Evolutionary conservation across 2,329 filamentous ascomycete species (phyloP), one percentile per base, ranked within the genome.

Genomic region (Dothideomycetes sp.): DNA sequence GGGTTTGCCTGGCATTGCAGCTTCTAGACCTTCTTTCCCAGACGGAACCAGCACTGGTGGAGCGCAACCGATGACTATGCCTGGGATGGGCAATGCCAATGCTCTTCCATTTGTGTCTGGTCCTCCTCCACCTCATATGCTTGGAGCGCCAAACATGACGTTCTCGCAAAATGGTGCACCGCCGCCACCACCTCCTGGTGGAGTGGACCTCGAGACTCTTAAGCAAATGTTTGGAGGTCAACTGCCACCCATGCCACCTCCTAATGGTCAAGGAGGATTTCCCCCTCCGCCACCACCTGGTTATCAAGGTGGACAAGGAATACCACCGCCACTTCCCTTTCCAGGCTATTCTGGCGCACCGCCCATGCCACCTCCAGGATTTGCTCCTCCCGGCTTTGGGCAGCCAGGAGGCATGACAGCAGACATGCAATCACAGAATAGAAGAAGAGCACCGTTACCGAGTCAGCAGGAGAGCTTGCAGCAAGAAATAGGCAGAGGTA

Each of bases 381-480:
- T 54, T 23, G 49, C 44, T 22, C 38, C 43, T 19, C 48, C 50
- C 28, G 52, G 49, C 10, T 54, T 56, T 27, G n/a, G n/a, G n/a
- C n/a, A n/a, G n/a, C 51, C 49, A 20, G 37, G 37, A 16, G 22
- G 22, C 8, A 23, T 18, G 16, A 12, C 29, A 18, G 20, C 11
- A 4, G 37, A 40, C 29, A 4, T 20, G 9, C 37, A 40, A 16
- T 28, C 24, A 16, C 35, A 39, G 19, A 53, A 77, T 13, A 71
- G 82, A 45, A 70, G 67, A 50, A 65, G 80, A 46, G 84, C 74
- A 5, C 85, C 84, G 7, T 63, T 94, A 30, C 86, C 86, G 0
- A 88, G 84, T 56, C 86, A 93, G 62, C 78, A 84, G 55, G 86
- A 91, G 57, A 88, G 83, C 51, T 63, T 93, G 51, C 75, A 80